Base-by-base conservation (phyloP, 1,284 basidiomycete genomes). In the Blastosporella zonata region DNA sequence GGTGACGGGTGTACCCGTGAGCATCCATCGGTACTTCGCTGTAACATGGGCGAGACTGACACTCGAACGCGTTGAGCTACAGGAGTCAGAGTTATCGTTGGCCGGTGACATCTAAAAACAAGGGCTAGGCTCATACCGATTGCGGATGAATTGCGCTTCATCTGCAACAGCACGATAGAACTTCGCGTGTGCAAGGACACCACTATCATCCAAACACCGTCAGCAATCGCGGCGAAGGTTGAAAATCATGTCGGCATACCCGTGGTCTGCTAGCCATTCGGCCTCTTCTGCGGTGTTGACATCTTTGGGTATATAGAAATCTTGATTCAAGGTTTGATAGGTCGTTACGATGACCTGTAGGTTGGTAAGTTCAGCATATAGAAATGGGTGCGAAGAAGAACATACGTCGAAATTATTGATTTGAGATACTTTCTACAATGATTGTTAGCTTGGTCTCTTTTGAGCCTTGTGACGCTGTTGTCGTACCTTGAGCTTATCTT, bases 1-100 rank as follows among this genome's bases (percentile, higher is more conserved):
- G 0, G 82, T 86, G 5, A 87, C 77, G 2, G 84, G 84, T 0
- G 84, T 87, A 23, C 84, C 84, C 1, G 84, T 87, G 10, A 88
- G 69, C 69, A 80, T 79, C 84, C 84, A 88, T 5, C 84, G 69
- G 56, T 83, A 82, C 52, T 74, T 81, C 0, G 82, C 66, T 41
- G 74, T 71, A 18, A 87, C 68, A 57, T 75, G 69, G 0, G 83
- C 79, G 7, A 83, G 68, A 38, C 73, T 75, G 31, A 75, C 67
- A 58, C 83, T 85, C 6, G 78, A 70, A 8, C 77, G 73, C 1
- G 84, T 84, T 6, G 66, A 60, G 23, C 80, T 81, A 52, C 12
- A 44, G 8, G 13, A 35, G n/a, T 4, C 31, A 34, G 12, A 9
- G 2, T 10, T 31, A n/a, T 27, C 12, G 29, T 31, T 46, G 22